These are phyloP conservation scores for Kentomonas sorsogonicus DNA, from an alignment of 208 protist genomes.

Conservation along the genomic window DNA sequence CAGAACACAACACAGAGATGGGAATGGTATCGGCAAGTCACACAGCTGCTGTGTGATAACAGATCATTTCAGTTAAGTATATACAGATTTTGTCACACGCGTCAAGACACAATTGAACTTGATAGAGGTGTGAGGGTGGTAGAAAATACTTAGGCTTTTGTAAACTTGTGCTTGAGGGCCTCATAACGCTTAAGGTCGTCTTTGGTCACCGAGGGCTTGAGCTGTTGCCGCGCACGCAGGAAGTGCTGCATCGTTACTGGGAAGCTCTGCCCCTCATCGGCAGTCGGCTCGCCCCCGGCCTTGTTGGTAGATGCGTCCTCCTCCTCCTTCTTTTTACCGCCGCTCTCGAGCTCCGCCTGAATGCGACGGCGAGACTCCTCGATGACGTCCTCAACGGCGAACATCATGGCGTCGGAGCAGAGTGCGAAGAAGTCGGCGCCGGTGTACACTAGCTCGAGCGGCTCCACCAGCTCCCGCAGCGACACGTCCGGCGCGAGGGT, in stretches of 20 bases:
- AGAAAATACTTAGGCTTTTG: constrained; percentile 5
- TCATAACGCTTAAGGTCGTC: constrained; percentile 75
- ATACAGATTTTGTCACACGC: not conserved
- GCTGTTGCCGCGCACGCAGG: constrained; percentile 54
- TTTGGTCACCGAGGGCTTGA: constrained; percentile 78
- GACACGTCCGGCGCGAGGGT: constrained; percentile 57
- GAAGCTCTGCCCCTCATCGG: not conserved
- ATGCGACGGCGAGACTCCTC: constrained; percentile 22
- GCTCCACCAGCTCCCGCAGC: constrained; percentile 47
- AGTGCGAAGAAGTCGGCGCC: constrained; percentile 95
- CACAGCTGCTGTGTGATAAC: not conserved
- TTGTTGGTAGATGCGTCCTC: too few species aligned
- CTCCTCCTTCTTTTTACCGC: too few species aligned
- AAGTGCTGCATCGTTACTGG: constrained; percentile 59
- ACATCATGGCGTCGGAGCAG: constrained; percentile 93
- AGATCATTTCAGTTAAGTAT: not conserved
- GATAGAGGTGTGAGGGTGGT: not conserved
- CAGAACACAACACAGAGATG: not conserved
- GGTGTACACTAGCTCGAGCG: constrained; percentile 82
- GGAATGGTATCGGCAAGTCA: not conserved
- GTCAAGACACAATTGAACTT: not conserved
- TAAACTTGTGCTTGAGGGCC: constrained; percentile 62
- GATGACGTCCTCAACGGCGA: constrained; percentile 87
- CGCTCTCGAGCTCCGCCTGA: too few species aligned
- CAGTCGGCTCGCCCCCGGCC: not conserved